Evolutionary conservation across 148 eudicot genomes (phyloP), one percentile per base, ranked within the genome.

Genomic region (Fallopia convolvulus): DNA sequence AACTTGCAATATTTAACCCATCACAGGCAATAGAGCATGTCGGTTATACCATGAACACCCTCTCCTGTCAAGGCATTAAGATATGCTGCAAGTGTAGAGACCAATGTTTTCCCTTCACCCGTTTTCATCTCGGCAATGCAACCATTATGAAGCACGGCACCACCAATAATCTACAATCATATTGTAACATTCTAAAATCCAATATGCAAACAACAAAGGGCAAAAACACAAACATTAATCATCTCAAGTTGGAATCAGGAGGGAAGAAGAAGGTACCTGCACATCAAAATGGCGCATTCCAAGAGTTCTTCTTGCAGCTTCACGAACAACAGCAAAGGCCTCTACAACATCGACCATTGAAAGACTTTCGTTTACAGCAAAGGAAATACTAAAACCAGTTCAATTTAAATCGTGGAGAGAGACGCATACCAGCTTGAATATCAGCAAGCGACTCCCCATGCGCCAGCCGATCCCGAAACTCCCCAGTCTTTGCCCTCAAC

Each of bases 201-300:
- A 55, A 73, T 33, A 75, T 40, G 13, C n/a, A 65, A 2, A 72
- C 50, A 41, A 72, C 23, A 39, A 72, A 72, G 30, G 15, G 48
- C 12, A 72, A 42, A 20, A 73, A 18, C 33, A 73, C 14, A 46
- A 20, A 20, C 75, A 73, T 73, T 48, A 8, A 73, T 73, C 9
- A 68, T 36, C 44, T 17, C 55, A 48, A 73, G 53, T 10, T 20
- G 52, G 44, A 68, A 21, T 36, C 21, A 15, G 72, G 33, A 75
- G 2, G 81, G 14, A 77, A 17, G 70, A 77, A 17, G 70, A 20
- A 70, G 42, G 68, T 78, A 49, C 99, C 98, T 96, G 99, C 66
- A 96, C 99, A 91, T 96, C 99, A 88, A 96, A 96, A 84, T 96
- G 99, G 21, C 99, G 98, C 98, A 96, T 93, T 78, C 99, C 97